A percentile compares a stretch with the other conserved stretches of the same genome.
These are phyloP conservation scores for Dendrocalamus latiflorus DNA, from an alignment of 202 grass and related monocot genomes.

Conservation along the genomic window DNA sequence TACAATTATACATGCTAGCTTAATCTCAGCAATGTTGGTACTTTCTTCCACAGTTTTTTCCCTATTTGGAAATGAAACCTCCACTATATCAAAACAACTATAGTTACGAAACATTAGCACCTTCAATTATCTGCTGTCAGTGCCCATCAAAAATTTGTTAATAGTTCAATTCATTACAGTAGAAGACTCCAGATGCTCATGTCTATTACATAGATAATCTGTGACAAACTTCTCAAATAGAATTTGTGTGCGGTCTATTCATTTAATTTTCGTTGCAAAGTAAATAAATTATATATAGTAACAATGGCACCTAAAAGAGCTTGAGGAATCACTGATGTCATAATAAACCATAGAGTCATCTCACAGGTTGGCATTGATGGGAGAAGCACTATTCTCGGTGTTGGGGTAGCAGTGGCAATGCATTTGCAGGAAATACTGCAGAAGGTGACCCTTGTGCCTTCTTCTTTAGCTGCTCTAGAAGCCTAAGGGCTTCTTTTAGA, in stretches of 20 bases:
- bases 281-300: neutral
- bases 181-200: neutral
- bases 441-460: conserved; percentile 45
- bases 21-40: neutral
- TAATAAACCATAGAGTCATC: conserved; percentile 13
- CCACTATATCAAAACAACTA: neutral
- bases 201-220: neutral
- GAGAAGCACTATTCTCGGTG: conserved; percentile 20
- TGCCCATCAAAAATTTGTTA: neutral
- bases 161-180: neutral
- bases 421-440: conserved; percentile 79
- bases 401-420: conserved; percentile 41
- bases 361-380: neutral
- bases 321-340: neutral
- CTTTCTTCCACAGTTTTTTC: neutral
- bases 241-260: neutral
- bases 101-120: neutral
- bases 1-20: neutral
- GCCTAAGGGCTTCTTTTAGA: conserved; percentile 55
- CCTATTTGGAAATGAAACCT: neutral
- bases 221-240: neutral
- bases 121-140: neutral
- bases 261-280: neutral
- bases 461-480: conserved; percentile 55
- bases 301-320: neutral